A percentile compares a stretch with the other conserved stretches of the same genome.
phyloP scores from a whole-genome alignment of 108 stramenopile genomes.

The Asterionellopsis glacialis region DNA sequence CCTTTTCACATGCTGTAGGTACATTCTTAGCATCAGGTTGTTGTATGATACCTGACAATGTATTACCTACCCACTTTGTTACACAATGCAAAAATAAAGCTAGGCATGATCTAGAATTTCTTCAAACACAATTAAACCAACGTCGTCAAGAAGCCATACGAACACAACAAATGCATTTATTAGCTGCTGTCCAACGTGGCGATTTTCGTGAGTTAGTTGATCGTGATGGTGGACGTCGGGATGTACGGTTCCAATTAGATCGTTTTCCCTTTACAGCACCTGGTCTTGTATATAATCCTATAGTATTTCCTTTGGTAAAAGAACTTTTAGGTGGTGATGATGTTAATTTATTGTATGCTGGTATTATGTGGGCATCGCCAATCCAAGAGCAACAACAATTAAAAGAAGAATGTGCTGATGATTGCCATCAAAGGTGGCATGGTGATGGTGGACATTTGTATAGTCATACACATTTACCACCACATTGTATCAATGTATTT shows the following conservation, averaged over 20 bases:
- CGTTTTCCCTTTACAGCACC: constrained; percentile 12
- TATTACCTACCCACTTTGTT: constrained; percentile 10
- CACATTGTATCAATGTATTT: constrained; percentile 69
- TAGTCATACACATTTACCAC: constrained; percentile 32
- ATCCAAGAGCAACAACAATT: constrained; percentile 27
- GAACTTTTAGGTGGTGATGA: constrained; percentile 10
- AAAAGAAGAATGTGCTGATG: constrained; percentile 53
- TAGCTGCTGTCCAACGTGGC: constrained; percentile 30
- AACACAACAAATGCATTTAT: constrained; percentile 3
- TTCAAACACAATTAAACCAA: neutral
- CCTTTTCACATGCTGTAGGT: constrained; percentile 10
- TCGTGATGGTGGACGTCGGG: constrained; percentile 62
- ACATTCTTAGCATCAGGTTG: constrained; percentile 21
- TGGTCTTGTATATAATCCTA: constrained; percentile 22
- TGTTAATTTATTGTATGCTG: constrained; percentile 16
- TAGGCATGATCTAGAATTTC: constrained; percentile 4
- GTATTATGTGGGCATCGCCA: constrained; percentile 18
- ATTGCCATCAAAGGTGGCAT: constrained; percentile 64
- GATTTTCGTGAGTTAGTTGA: constrained; percentile 70
- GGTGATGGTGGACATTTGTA: constrained; percentile 67
- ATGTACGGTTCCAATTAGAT: constrained; percentile 33
- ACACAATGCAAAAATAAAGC: neutral
- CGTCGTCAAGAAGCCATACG: constrained; percentile 1
- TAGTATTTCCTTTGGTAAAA: constrained; percentile 21
- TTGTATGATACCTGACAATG: constrained; percentile 10